phyloP scores from a whole-genome alignment of 352 stramenopile genomes.

The Phytophthora sp. region DNA sequence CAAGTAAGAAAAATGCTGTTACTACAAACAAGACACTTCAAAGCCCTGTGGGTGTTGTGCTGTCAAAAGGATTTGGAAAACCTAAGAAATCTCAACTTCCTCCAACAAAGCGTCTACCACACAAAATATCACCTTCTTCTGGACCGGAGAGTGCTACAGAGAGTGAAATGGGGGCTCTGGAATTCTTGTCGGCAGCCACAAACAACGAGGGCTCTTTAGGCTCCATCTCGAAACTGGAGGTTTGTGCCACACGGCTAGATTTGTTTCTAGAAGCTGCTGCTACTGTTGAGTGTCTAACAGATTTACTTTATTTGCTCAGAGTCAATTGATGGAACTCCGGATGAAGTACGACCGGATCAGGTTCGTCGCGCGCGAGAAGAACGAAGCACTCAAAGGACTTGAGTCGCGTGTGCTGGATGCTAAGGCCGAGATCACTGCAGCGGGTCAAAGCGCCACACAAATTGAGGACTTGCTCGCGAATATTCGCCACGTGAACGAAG shows the following conservation, averaged over 20 bases:
- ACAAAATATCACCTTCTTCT: constrained; percentile 13
- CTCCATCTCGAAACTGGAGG: constrained; percentile 67
- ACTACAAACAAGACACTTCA: constrained; percentile 14
- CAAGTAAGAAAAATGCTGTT: constrained; percentile 19
- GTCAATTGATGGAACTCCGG: constrained; percentile 72
- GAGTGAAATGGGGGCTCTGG: constrained; percentile 58
- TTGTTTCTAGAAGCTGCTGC: no score
- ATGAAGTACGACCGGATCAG: constrained; percentile 79
- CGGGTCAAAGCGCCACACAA: constrained; percentile 55
- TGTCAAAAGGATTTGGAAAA: constrained; percentile 32
- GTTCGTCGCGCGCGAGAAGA: constrained; percentile 65
- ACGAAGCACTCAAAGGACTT: constrained; percentile 47
- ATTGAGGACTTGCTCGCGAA: constrained; percentile 70
- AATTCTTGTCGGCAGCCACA: constrained; percentile 69
- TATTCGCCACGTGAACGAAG: constrained; percentile 63
- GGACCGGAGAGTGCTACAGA: constrained; percentile 34
- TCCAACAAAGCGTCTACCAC: constrained; percentile 18
- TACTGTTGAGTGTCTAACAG: constrained; percentile 31
- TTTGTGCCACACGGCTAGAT: constrained; percentile 23
- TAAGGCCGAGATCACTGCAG: constrained; percentile 47
- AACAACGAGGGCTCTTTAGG: constrained; percentile 54
- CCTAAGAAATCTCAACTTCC: constrained; percentile 21
- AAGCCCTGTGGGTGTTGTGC: constrained; percentile 11
- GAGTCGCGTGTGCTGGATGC: constrained; percentile 70
- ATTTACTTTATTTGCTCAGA: constrained; percentile 39